Conservation (phyloP, 2,329 filamentous ascomycete genomes). For the Ambrosiella beaveri region DNA sequence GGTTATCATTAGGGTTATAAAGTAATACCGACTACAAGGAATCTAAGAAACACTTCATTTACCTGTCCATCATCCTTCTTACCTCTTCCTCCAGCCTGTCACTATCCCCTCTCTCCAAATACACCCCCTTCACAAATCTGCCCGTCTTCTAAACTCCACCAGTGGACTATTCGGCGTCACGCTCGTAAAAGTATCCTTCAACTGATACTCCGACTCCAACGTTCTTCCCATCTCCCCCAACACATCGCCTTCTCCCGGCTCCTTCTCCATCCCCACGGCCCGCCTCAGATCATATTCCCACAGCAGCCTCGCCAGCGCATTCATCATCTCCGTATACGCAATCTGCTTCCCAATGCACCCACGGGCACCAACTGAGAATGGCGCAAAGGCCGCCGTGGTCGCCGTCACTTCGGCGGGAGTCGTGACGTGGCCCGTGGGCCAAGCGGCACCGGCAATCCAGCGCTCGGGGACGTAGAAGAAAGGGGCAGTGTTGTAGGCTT, state of each 20-base stretch:
- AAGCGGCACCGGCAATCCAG: constrained; percentile 38
- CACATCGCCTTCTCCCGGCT: constrained; percentile 33
- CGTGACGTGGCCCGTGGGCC: constrained; percentile 22
- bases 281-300: constrained; percentile 43
- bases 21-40: too few species aligned
- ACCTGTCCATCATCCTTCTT: too few species aligned
- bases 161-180: constrained; percentile 49
- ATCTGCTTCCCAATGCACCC: constrained; percentile 57
- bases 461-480: constrained; percentile 45
- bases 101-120: not conserved
- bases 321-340: constrained; percentile 49
- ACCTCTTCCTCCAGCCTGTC: too few species aligned
- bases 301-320: constrained; percentile 42
- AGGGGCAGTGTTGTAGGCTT: constrained; percentile 41
- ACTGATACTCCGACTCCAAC: constrained; percentile 44
- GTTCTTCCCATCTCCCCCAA: constrained; percentile 32
- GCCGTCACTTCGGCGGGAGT: constrained; percentile 33
- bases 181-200: constrained; percentile 57
- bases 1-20: too few species aligned
- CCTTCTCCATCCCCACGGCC: constrained; percentile 27
- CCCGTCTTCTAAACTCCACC: constrained; percentile 38
- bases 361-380: constrained; percentile 52
- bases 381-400: constrained; percentile 54
- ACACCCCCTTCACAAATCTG: constrained; percentile 5
- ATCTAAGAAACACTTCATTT: too few species aligned